Evolutionary conservation across 257 asterid genomes (phyloP).

Genomic region (Solanum sitiens): DNA sequence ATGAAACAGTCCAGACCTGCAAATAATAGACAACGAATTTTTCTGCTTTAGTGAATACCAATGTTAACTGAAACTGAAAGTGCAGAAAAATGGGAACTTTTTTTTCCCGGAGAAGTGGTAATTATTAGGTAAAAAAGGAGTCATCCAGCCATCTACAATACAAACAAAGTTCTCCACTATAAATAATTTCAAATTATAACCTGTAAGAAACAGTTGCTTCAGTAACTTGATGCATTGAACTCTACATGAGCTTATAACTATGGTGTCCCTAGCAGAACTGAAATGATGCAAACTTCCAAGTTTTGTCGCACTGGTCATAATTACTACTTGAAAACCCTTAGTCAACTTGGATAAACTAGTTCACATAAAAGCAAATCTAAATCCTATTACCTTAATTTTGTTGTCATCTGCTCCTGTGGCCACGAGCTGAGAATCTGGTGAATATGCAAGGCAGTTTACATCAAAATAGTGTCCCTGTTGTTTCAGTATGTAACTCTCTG

Average conservation of each 20-base stretch:
- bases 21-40: constrained; percentile 9
- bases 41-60: background rate
- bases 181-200: background rate
- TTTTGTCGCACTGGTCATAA: background rate
- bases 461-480: constrained; percentile 99
- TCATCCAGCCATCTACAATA: background rate
- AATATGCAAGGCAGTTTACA: constrained; percentile 84
- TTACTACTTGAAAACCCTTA: background rate
- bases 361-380: background rate
- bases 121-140: background rate
- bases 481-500: constrained; percentile 87
- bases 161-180: background rate
- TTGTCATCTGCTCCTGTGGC: constrained; percentile 99
- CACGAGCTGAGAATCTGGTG: constrained; percentile 90
- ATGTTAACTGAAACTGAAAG: background rate
- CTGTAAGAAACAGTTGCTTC: background rate
- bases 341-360: background rate
- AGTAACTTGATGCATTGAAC: background rate
- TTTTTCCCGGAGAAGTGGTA: background rate
- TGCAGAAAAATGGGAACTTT: background rate
- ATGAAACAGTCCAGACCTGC: constrained; percentile 94
- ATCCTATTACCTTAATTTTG: constrained; percentile 67
- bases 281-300: background rate
- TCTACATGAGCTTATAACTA: background rate
- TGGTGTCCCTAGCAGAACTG: background rate